phyloP scores from a whole-genome alignment of 23 red algal genomes.

The Chondrus crispus region DNA sequence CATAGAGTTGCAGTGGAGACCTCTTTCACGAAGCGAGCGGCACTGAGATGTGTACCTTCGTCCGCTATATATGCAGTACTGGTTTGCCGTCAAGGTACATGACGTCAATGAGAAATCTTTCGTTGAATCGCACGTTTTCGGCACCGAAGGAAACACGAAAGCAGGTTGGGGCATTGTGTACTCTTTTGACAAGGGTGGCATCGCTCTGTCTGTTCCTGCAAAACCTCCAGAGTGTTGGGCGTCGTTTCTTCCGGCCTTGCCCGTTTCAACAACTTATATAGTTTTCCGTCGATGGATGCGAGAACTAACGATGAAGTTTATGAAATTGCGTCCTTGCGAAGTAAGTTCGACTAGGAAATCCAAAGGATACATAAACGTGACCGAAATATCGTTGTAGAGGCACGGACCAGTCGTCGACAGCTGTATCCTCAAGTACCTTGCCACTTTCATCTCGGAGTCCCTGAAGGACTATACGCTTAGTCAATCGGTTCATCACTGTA shows the following conservation, averaged over 20 bases:
- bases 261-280: neutral
- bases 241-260: constrained; percentile 1
- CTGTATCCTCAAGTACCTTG: neutral
- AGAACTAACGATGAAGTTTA: neutral
- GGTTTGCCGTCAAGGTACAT: neutral
- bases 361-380: neutral
- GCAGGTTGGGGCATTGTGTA: constrained; percentile 4
- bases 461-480: neutral
- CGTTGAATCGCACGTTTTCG: neutral
- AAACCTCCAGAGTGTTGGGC: neutral
- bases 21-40: neutral
- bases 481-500: neutral
- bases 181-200: constrained; percentile 30
- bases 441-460: too few relatives aligned
- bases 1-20: neutral
- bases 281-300: constrained; percentile 1
- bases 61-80: neutral
- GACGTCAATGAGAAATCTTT: neutral
- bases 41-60: neutral
- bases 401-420: neutral
- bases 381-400: too few relatives aligned
- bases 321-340: neutral
- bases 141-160: constrained; percentile 23
- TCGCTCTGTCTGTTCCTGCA: neutral
- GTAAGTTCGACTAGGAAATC: neutral